These are phyloP conservation scores for Alternaria dauci DNA, from an alignment of 2,329 filamentous ascomycete genomes.

Conservation along the genomic window DNA sequence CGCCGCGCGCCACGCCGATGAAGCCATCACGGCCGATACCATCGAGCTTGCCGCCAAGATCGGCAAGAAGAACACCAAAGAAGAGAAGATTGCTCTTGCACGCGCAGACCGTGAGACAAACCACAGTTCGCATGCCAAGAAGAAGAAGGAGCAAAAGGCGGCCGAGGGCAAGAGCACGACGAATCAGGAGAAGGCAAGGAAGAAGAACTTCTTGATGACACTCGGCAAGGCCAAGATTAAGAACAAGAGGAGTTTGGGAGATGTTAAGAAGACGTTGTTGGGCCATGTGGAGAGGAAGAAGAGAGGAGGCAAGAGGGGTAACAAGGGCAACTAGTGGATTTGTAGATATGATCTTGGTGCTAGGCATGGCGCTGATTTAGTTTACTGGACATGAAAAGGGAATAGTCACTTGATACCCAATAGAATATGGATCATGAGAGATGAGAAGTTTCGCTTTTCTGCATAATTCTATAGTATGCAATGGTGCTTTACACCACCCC, in stretches of 20 bases:
- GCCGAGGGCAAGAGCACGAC: slow-evolving; percentile 93
- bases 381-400: background rate
- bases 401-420: slow-evolving; percentile 8
- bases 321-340: slow-evolving; percentile 55
- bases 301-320: slow-evolving; percentile 82
- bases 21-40: slow-evolving; percentile 86
- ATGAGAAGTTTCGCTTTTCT: background rate
- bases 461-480: background rate
- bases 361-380: background rate
- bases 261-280: slow-evolving; percentile 81
- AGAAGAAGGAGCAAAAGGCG: slow-evolving; percentile 86
- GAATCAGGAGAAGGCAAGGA: slow-evolving; percentile 94
- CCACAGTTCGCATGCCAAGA: slow-evolving; percentile 86
- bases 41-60: slow-evolving; percentile 87
- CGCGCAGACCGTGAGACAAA: slow-evolving; percentile 83
- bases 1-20: slow-evolving; percentile 75
- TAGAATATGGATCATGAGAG: background rate
- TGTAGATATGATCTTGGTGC: background rate
- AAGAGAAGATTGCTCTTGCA: slow-evolving; percentile 85
- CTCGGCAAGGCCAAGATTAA: slow-evolving; percentile 94
- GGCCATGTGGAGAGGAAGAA: slow-evolving; percentile 85
- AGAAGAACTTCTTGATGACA: slow-evolving; percentile 99
- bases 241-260: slow-evolving; percentile 90
- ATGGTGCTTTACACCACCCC: background rate
- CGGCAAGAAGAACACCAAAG: slow-evolving; percentile 82